A percentile compares a stretch with the other conserved stretches of the same genome.
Evolutionary conservation across 768 basidiomycete species (phyloP).

Genomic region (Lyophyllum atratum): DNA sequence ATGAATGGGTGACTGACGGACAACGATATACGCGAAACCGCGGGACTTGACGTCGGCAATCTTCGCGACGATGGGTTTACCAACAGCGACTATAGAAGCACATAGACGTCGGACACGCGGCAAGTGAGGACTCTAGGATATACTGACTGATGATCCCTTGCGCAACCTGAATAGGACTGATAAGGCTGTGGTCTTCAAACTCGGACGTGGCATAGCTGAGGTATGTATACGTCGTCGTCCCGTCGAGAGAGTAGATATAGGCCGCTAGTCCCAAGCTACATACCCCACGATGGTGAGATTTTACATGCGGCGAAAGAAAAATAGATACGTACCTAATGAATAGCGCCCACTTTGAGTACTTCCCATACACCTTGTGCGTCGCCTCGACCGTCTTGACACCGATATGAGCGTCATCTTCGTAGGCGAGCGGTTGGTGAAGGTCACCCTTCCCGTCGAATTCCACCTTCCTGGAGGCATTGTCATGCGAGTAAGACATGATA

Average conservation of each 20-base stretch:
- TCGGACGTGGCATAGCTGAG: slow-evolving; percentile 56
- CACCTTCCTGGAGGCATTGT: slow-evolving; percentile 1
- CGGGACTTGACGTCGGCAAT: slow-evolving; percentile 71
- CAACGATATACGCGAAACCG: slow-evolving; percentile 59
- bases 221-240: slow-evolving; percentile 68
- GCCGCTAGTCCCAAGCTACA: slow-evolving; percentile 65
- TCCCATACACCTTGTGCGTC: slow-evolving; percentile 51
- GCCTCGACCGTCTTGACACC: slow-evolving; percentile 55
- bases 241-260: slow-evolving; percentile 78
- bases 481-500: slow-evolving; percentile 7
- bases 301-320: not conserved
- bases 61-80: slow-evolving; percentile 75
- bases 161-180: slow-evolving; percentile 55
- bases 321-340: slow-evolving; percentile 52
- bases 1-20: slow-evolving; percentile 41
- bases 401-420: slow-evolving; percentile 28
- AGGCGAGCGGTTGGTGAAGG: not conserved
- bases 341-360: slow-evolving; percentile 57
- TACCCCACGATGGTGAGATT: slow-evolving; percentile 26
- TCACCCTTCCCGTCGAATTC: slow-evolving; percentile 4
- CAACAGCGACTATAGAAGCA: slow-evolving; percentile 34
- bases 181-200: slow-evolving; percentile 53
- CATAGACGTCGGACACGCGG: not conserved
- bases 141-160: slow-evolving; percentile 55
- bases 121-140: not conserved